A percentile compares a stretch with the other conserved stretches of the same genome.
phyloP scores from a whole-genome alignment of 352 stramenopile genomes.

The Lagenidium sp. region DNA sequence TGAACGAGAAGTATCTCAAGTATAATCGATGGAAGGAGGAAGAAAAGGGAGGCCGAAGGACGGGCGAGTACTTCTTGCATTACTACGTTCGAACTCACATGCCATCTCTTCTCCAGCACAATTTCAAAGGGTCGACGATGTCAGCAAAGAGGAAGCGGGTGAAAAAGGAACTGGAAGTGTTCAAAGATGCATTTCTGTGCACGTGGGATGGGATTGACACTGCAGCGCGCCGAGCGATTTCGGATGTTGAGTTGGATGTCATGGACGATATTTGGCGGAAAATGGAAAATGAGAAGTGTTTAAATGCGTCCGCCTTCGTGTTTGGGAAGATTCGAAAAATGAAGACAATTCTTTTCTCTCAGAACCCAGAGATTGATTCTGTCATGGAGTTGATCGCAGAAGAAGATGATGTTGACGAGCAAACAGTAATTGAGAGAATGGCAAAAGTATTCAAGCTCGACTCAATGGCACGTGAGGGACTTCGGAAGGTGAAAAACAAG shows the following conservation, averaged over 20 bases:
- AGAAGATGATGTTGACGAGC: slow-evolving; percentile 41
- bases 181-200: slow-evolving; percentile 74
- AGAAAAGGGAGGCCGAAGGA: slow-evolving; percentile 55
- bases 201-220: slow-evolving; percentile 72
- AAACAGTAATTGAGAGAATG: slow-evolving; percentile 49
- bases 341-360: slow-evolving; percentile 24
- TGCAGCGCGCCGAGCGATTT: slow-evolving; percentile 53
- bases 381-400: slow-evolving; percentile 53
- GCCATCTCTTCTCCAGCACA: slow-evolving; percentile 54
- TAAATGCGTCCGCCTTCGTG: slow-evolving; percentile 23
- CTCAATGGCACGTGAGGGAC: slow-evolving; percentile 62
- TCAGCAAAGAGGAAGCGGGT: slow-evolving; percentile 40
- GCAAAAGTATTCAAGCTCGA: slow-evolving; percentile 71
- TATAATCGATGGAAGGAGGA: slow-evolving; percentile 69
- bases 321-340: slow-evolving; percentile 26
- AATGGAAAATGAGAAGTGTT: slow-evolving; percentile 28
- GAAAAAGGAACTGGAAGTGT: slow-evolving; percentile 47
- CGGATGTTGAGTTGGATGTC: slow-evolving; percentile 56
- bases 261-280: slow-evolving; percentile 72
- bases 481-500: slow-evolving; percentile 49
- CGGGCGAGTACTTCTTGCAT: slow-evolving; percentile 75
- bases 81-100: slow-evolving; percentile 80
- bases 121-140: slow-evolving; percentile 21
- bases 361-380: slow-evolving; percentile 20
- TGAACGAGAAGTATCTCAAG: slow-evolving; percentile 71